Evolutionary conservation across 202 grass and related monocot genomes (phyloP).

Genomic region (Dendrocalamus latiflorus): DNA sequence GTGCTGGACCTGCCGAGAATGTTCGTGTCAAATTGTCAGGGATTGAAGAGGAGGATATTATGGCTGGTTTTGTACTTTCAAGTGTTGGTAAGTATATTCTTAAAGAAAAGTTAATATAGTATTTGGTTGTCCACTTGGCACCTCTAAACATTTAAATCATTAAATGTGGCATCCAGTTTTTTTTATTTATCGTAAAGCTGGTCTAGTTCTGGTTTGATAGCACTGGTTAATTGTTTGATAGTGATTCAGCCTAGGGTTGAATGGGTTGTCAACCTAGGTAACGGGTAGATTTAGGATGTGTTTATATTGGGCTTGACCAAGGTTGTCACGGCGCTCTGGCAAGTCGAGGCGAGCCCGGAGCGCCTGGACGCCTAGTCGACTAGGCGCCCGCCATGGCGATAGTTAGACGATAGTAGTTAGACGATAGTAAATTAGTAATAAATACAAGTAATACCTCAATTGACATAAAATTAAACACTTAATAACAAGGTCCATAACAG

Average conservation of each 20-base stretch:
- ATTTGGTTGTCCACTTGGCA: not conserved
- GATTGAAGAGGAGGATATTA: constrained; percentile 89
- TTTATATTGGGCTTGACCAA: too few relatives aligned
- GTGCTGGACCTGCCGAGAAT: constrained; percentile 74
- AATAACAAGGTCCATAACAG: too few relatives aligned
- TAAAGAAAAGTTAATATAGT: not conserved
- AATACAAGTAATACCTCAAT: too few relatives aligned
- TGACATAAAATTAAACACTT: too few relatives aligned
- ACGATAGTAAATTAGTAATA: too few relatives aligned
- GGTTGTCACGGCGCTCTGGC: too few relatives aligned
- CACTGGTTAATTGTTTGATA: not conserved
- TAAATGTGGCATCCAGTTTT: not conserved
- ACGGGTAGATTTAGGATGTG: too few relatives aligned
- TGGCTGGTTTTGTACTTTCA: constrained; percentile 81
- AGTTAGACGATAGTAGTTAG: too few relatives aligned
- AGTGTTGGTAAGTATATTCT: constrained; percentile 57
- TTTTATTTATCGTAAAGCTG: not conserved
- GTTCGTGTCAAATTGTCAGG: constrained; percentile 82
- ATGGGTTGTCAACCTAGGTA: not conserved
- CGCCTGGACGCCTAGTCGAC: too few relatives aligned
- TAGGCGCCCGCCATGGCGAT: too few relatives aligned
- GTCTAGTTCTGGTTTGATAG: not conserved
- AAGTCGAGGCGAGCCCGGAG: too few relatives aligned
- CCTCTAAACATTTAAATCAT: not conserved
- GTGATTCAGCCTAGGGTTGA: not conserved